Evolutionary conservation across 371 early-diverging fungal genomes (phyloP).

Genomic region (Vairimorpha necatrix): DNA sequence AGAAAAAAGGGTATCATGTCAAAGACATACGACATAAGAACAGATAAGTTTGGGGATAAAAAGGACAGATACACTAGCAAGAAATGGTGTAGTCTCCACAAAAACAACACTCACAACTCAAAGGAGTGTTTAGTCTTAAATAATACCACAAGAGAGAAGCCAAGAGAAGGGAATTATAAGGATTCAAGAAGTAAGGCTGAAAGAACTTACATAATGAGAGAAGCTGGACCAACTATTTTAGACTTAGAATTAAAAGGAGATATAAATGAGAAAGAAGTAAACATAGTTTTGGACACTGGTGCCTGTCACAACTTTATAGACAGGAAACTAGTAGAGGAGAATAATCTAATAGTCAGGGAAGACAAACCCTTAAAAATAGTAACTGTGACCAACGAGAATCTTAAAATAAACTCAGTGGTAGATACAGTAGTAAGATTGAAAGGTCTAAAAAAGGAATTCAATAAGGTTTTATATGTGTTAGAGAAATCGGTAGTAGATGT

Average conservation of each 20-base stretch:
- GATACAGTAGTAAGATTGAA: not conserved
- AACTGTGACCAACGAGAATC: not conserved
- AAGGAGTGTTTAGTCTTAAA: not conserved
- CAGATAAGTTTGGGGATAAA: not conserved
- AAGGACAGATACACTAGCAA: not conserved
- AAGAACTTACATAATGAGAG: not conserved
- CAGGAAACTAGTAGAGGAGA: not conserved
- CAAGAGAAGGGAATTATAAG: not conserved
- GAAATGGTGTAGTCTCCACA: not conserved
- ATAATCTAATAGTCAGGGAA: not conserved
- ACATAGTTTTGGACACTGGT: not conserved
- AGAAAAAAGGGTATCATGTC: not conserved
- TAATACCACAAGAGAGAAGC: not conserved
- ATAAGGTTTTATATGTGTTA: not conserved
- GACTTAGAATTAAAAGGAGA: not conserved
- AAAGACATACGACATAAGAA: not conserved
- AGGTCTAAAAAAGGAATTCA: not conserved
- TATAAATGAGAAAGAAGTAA: not conserved
- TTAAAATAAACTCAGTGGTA: not conserved
- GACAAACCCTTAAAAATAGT: not conserved
- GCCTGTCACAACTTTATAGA: not conserved
- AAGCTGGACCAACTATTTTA: not conserved
- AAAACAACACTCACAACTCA: constrained; percentile 1
- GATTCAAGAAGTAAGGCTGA: not conserved
- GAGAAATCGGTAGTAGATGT: not conserved